Evolutionary conservation across 2,329 filamentous ascomycete genomes (phyloP), one percentile per base, ranked within the genome.

Genomic region (Plenodomus lindquistii): DNA sequence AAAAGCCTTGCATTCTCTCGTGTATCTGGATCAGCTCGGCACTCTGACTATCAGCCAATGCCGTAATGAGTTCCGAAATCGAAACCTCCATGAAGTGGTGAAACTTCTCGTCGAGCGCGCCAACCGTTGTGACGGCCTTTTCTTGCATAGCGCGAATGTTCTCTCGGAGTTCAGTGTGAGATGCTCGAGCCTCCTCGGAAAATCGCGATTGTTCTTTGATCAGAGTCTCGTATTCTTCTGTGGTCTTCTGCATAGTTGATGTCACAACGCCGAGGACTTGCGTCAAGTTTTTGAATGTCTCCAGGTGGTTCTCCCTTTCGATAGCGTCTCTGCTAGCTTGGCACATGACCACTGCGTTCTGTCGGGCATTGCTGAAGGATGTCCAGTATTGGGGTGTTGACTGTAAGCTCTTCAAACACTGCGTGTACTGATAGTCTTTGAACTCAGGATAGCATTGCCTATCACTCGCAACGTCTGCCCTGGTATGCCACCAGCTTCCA

Each of bases 261-360:
- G 61, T 59, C 2, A 69, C 61, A 5, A 40, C 49, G 9, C 54
- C 46, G 31, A 67, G 57, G 8, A 65, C 57, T 34, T 70, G 56
- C 0, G 65, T 65, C 20, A 72, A 42, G 34, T 68, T 67, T 38
- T 70, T 69, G 50, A 72, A 69, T 2, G 57, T 58, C 6, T 66
- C 57, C 0, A 73, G 54, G 24, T 69, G 63, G 16, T 65, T 66
- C 71, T 79, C 79, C 61, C 81, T 82, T 48, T 86, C 83, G 13
- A 81, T 77, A 43, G 84, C 80, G 36, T 77, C 71, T 31, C 84
- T 78, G 36, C 81, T 79, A 21, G 83, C 83, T 52, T 85, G 79
- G 55, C 85, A 88, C 57, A 87, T 82, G 16, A 83, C 70, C 37
- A 83, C 73, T 2, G 83, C 83, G 55, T 85, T 84, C 46, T 85